Percentiles rank a stretch among this genome's conserved stretches.
These are phyloP conservation scores for Apiotrichum porosum DNA, from an alignment of 1,284 basidiomycete species.

Conservation along the genomic window DNA sequence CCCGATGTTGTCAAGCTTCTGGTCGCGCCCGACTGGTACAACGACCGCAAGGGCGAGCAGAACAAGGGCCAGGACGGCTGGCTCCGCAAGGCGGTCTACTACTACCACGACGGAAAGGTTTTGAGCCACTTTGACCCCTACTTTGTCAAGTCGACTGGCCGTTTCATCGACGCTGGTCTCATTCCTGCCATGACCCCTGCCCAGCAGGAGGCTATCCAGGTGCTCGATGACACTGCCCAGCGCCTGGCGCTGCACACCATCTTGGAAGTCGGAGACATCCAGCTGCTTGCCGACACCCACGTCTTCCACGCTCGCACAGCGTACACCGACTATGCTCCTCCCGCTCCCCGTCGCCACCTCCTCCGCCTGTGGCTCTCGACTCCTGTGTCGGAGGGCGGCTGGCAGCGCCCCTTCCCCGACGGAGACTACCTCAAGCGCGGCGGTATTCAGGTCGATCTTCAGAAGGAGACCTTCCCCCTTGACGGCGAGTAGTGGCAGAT, in stretches of 20 bases:
- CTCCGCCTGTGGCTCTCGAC: slow-evolving; percentile 49
- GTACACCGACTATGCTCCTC: slow-evolving; percentile 46
- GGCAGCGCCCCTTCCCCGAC: slow-evolving; percentile 46
- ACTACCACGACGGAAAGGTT: slow-evolving; percentile 18
- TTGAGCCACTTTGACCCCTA: slow-evolving; percentile 36
- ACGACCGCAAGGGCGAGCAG: slow-evolving; percentile 30
- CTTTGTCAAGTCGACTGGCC: slow-evolving; percentile 29
- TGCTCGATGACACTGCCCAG: slow-evolving; percentile 48
- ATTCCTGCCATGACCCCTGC: slow-evolving; percentile 37
- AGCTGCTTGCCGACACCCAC: slow-evolving; percentile 40
- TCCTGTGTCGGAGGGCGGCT: slow-evolving; percentile 43
- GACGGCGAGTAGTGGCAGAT: slow-evolving; percentile 44
- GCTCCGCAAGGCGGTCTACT: slow-evolving; percentile 19
- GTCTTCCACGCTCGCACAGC: slow-evolving; percentile 49
- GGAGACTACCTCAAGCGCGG: slow-evolving; percentile 41
- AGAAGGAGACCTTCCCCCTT: slow-evolving; percentile 43
- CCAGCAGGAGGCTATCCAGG: slow-evolving; percentile 47
- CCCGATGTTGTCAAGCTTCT: slow-evolving; percentile 48
- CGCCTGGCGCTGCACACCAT: slow-evolving; percentile 48
- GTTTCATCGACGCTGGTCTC: slow-evolving; percentile 39
- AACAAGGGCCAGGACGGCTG: slow-evolving; percentile 22
- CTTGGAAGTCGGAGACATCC: slow-evolving; percentile 47
- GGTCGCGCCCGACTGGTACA: slow-evolving; percentile 37
- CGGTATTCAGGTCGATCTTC: slow-evolving; percentile 43
- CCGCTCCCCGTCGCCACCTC: slow-evolving; percentile 45